Percentiles rank a stretch among this genome's conserved stretches.
Evolutionary conservation across 257 asterid genomes (phyloP).

Genomic region (Voacanga thouarsii): DNA sequence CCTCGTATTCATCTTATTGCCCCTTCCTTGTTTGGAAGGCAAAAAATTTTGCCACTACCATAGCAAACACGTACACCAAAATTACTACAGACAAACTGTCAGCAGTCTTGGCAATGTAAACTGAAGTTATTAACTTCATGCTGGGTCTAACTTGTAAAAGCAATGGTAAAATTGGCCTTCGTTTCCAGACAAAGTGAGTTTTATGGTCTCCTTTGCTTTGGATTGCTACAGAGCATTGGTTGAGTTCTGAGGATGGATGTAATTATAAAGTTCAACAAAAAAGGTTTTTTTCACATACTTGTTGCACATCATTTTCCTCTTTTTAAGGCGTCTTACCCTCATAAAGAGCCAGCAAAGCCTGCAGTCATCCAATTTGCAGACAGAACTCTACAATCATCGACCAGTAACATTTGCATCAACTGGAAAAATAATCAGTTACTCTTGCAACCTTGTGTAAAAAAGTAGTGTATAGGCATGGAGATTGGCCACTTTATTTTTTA

Average conservation of each 20-base stretch:
- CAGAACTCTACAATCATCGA: not conserved
- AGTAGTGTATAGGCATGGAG: not conserved
- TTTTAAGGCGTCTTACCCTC: not conserved
- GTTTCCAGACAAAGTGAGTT: not conserved
- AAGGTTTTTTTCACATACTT: not conserved
- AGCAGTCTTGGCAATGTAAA: not conserved
- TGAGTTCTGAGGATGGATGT: not conserved
- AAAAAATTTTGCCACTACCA: not conserved
- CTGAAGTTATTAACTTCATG: not conserved
- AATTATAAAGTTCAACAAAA: not conserved
- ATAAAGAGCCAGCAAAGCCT: not conserved
- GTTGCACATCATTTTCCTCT: not conserved
- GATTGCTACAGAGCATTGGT: not conserved
- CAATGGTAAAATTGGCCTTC: not conserved
- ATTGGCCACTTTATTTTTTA: not conserved
- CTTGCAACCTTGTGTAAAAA: not conserved
- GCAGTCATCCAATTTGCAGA: not conserved
- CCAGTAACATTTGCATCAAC: not conserved
- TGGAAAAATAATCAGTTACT: not conserved
- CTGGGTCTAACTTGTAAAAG: too few species aligned
- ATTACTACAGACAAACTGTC: not conserved
- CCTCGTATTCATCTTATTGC: not conserved
- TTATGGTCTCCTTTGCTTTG: not conserved
- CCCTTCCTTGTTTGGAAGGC: not conserved
- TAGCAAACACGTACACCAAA: not conserved